Evolutionary conservation across 148 eudicot species (phyloP), one percentile per base, ranked within the genome.

Genomic region (Rhododendron williamsianum): DNA sequence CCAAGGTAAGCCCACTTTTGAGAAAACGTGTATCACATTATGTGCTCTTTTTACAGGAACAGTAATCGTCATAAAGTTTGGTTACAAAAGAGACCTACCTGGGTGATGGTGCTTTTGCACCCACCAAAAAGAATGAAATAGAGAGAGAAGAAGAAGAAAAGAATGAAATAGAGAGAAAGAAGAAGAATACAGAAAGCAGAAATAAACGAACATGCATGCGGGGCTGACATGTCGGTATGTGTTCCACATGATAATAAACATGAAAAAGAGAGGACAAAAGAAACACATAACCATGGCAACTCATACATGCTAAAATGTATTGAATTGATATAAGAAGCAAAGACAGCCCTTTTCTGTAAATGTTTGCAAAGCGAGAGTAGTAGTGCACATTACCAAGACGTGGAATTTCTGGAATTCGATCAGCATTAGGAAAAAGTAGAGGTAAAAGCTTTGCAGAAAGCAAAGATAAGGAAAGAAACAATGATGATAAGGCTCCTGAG

Each of bases 71-170:
- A 38, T 43, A 41, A 43, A 77, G 80, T 77, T 23, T 19, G 80
- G 43, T 77, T 41, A 23, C 52, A 3, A 52, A 77, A 77, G 80
- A 77, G 80, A 77, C 52, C 51, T 38, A 77, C 54, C 30, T 43
- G 52, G 80, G 54, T 77, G 81, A 25, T 48, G 58, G 58, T 78
- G 81, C 81, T 48, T 78, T 78, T 78, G 60, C 36, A 25, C 81
- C 36, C 58, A 48, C 15, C 35, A 10, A 11, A 78, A 48, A 78
- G 33, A 6, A 46, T 19, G 23, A 13, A 78, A 78, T 11, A 25
- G 7, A 13, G 33, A 78, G 30, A 78, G 33, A 77, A 41, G n/a
- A 38, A 77, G 45, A 76, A 18, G 49, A 76, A 76, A 48, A 78
- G 33, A 6, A 46, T 19, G 43, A 13, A 78, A 78, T 4, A 13